phyloP scores from a whole-genome alignment of 495 filamentous ascomycete genomes.

The Penicillium diatomitis region DNA sequence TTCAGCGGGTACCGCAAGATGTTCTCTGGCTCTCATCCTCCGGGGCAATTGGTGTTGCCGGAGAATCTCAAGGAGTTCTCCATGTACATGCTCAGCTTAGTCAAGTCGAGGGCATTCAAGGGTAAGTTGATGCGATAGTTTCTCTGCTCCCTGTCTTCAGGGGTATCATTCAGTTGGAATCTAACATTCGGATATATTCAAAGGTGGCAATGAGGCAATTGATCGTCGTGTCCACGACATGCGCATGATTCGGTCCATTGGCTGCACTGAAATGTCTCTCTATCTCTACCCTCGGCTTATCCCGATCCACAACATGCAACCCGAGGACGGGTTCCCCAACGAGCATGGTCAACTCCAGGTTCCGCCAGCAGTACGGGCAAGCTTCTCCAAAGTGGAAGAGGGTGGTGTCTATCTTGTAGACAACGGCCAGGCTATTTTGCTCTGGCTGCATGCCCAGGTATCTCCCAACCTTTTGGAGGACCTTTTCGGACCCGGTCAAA shows the following conservation, averaged over 20 bases:
- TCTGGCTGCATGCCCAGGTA: conserved; percentile 79
- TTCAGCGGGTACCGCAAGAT: conserved; percentile 90
- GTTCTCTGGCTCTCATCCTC: conserved; percentile 74
- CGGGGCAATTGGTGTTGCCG: conserved; percentile 87
- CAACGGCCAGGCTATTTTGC: conserved; percentile 80
- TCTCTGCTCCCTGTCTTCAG: too few relatives aligned
- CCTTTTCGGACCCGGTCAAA: conserved; percentile 73
- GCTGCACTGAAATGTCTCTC: conserved; percentile 71
- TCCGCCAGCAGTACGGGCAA: conserved; percentile 59
- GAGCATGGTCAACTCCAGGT: conserved; percentile 78
- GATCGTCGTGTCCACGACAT: conserved; percentile 88
- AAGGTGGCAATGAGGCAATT: conserved; percentile 72
- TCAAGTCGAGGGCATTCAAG: conserved; percentile 92
- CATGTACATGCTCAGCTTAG: conserved; percentile 90
- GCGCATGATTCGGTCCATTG: conserved; percentile 82
- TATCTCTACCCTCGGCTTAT: conserved; percentile 96
- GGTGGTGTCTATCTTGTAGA: conserved; percentile 97
- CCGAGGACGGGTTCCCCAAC: conserved; percentile 77
- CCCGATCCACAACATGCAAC: conserved; percentile 73
- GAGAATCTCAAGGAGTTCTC: conserved; percentile 94
- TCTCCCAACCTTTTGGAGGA: conserved; percentile 79
- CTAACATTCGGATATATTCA: background rate
- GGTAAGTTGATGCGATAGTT: conserved; percentile 26
- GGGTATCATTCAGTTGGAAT: too few relatives aligned
- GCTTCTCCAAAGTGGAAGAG: conserved; percentile 82